Percentiles rank a stretch among this genome's conserved stretches.
Conservation (phyloP, 2,329 filamentous ascomycete genomes). For the Pseudogymnoascus sp. region DNA sequence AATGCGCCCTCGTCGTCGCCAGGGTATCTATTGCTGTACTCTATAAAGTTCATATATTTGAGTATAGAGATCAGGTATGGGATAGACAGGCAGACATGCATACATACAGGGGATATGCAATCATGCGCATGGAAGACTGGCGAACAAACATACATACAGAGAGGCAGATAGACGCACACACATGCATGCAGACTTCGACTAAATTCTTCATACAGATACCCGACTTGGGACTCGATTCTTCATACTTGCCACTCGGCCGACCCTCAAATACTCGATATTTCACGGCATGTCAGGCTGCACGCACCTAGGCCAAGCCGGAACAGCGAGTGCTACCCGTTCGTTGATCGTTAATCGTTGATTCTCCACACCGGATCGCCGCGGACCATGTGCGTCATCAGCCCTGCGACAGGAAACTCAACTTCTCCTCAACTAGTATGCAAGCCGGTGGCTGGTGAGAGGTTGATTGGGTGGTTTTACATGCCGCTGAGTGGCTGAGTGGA, state of each 20-base stretch:
- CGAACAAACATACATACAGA: background rate
- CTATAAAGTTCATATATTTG: background rate
- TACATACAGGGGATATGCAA: background rate
- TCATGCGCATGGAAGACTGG: background rate
- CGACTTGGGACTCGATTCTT: background rate
- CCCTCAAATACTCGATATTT: background rate
- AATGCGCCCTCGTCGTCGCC: background rate
- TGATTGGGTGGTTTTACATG: background rate
- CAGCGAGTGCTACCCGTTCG: background rate
- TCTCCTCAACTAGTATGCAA: background rate
- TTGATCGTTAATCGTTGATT: background rate
- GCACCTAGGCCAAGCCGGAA: background rate
- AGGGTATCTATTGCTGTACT: background rate
- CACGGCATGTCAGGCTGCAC: background rate
- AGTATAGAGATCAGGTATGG: background rate
- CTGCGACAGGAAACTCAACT: background rate
- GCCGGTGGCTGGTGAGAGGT: background rate
- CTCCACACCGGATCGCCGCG: conserved; percentile 4
- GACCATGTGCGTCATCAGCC: conserved; percentile 1
- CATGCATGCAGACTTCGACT: background rate
- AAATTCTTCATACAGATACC: background rate
- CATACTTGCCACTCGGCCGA: background rate
- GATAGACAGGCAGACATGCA: background rate
- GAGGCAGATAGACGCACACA: background rate
- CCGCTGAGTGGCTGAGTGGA: background rate